A percentile compares a stretch with the other conserved stretches of the same genome.
Evolutionary conservation across 768 basidiomycete species (phyloP).

Genomic region (Leucocoprinus sp.): DNA sequence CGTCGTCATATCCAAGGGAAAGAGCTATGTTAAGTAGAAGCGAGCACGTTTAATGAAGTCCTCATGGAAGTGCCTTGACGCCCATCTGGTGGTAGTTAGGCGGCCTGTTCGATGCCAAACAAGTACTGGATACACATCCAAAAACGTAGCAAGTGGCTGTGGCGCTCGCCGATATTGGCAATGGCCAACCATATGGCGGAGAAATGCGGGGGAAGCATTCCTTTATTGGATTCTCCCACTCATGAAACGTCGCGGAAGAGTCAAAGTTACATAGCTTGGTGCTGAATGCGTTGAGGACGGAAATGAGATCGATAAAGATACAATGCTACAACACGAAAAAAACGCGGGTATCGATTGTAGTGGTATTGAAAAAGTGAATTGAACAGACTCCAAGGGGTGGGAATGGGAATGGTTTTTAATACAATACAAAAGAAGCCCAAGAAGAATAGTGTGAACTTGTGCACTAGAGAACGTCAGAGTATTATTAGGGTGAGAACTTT

Average conservation of each 20-base stretch:
- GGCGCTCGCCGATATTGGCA: not conserved
- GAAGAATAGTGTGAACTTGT: not conserved
- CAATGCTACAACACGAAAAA: not conserved
- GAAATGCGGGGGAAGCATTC: too few species aligned
- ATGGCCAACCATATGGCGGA: too few species aligned
- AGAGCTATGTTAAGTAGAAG: too few species aligned
- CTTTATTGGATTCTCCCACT: too few species aligned
- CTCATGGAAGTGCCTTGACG: too few species aligned
- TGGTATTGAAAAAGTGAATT: not conserved
- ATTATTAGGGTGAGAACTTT: not conserved
- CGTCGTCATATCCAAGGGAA: too few species aligned
- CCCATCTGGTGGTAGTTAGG: slow-evolving; percentile 4
- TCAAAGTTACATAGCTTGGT: too few species aligned
- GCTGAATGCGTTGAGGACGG: too few species aligned
- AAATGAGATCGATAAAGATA: too few species aligned
- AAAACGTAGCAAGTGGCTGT: not conserved
- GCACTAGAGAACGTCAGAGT: not conserved
- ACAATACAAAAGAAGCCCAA: not conserved
- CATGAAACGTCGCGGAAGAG: too few species aligned
- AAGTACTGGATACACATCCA: not conserved
- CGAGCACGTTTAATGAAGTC: too few species aligned
- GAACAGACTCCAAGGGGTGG: not conserved
- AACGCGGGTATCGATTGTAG: not conserved
- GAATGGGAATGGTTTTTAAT: too few species aligned
- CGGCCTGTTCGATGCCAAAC: not conserved